Conservation (phyloP, 176 grass and related monocot species). For the Carex cristatella region DNA sequence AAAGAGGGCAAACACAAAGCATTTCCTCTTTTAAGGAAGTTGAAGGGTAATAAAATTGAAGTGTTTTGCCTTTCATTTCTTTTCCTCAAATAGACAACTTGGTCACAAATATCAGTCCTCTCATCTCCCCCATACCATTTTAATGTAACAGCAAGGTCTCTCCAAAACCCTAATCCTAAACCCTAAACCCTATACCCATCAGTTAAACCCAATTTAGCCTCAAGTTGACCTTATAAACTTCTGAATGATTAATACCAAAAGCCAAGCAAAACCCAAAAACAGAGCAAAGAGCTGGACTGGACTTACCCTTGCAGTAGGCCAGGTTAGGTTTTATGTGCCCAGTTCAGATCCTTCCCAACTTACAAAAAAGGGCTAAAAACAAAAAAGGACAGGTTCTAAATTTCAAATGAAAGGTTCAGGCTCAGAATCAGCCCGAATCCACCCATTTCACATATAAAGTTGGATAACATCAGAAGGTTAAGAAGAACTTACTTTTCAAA, state of each 20-base stretch:
- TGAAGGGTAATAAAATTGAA: not conserved
- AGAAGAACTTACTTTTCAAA: slow-evolving; percentile 67
- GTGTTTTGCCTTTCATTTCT: not conserved
- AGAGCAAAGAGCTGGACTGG: too few relatives aligned
- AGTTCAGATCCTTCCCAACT: not conserved
- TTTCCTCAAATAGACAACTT: not conserved
- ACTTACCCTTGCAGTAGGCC: not conserved
- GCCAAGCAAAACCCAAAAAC: too few relatives aligned
- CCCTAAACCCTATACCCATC: not conserved
- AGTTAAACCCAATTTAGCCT: not conserved
- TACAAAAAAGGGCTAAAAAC: not conserved
- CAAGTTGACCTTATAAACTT: not conserved
- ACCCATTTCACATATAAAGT: not conserved
- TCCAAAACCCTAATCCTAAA: too few relatives aligned
- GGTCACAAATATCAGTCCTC: not conserved
- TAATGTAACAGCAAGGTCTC: not conserved
- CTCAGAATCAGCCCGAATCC: not conserved
- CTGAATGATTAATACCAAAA: not conserved
- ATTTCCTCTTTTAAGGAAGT: not conserved
- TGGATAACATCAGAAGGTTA: not conserved
- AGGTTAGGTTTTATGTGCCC: not conserved
- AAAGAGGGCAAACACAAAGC: not conserved
- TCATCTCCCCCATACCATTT: not conserved
- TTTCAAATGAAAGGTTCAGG: not conserved
- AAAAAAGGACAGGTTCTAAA: not conserved